Percentiles rank a stretch among this genome's conserved stretches.
These are phyloP conservation scores for Ambrosia hybrid DNA, from an alignment of 140 eudicot species.

Conservation along the genomic window DNA sequence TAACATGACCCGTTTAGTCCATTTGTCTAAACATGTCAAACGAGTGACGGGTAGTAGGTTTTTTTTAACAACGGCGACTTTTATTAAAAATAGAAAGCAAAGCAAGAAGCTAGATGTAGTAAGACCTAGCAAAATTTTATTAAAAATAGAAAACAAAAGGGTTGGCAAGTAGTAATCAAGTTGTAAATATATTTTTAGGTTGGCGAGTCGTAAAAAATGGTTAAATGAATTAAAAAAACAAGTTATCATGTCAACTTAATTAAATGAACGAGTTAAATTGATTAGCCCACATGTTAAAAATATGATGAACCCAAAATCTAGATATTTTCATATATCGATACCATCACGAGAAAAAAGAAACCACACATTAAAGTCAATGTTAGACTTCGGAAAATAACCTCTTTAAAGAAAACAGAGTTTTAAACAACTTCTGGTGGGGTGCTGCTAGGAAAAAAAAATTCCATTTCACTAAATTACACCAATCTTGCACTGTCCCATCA, in stretches of 20 bases:
- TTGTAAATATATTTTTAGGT: not conserved
- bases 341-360: not conserved
- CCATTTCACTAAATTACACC: too few relatives aligned
- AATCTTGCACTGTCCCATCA: too few relatives aligned
- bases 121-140: too few relatives aligned
- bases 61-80: too few relatives aligned
- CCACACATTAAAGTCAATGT: not conserved
- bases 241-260: not conserved
- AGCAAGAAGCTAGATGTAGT: too few relatives aligned
- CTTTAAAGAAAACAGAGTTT: constrained; percentile 3
- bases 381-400: not conserved
- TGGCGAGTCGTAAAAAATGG: not conserved
- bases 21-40: not conserved
- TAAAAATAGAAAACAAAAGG: not conserved
- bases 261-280: too few relatives aligned
- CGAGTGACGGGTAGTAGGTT: too few relatives aligned
- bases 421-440: not conserved
- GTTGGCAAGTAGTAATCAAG: not conserved
- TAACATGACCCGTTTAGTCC: not conserved
- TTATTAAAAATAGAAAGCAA: too few relatives aligned
- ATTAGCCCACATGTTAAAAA: too few relatives aligned
- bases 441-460: too few relatives aligned
- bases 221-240: too few relatives aligned
- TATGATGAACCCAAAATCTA: not conserved
- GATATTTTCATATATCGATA: too few relatives aligned